A percentile compares a stretch with the other conserved stretches of the same genome.
phyloP scores from a whole-genome alignment of 2,329 filamentous ascomycete species.

The Knufia petricola region DNA sequence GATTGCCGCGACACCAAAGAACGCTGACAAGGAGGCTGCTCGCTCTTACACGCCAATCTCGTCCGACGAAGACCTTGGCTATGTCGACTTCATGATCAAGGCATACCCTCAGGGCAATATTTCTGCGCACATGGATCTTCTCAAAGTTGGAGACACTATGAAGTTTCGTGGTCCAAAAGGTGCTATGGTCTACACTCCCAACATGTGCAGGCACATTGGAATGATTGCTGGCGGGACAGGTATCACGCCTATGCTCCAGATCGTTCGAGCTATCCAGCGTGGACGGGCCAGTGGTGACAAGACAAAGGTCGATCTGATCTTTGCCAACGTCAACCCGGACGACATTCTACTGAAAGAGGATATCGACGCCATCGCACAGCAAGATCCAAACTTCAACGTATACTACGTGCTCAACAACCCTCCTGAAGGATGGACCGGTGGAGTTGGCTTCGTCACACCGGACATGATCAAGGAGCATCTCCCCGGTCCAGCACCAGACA shows the following conservation, averaged over 20 bases:
- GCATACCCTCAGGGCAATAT: constrained; percentile 97
- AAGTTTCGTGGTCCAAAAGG: constrained; percentile 91
- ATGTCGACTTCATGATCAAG: constrained; percentile 96
- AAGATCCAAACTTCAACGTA: constrained; percentile 74
- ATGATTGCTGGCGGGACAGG: constrained; percentile 98
- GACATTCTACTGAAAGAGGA: constrained; percentile 93
- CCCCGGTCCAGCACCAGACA: constrained; percentile 70
- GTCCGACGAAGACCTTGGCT: constrained; percentile 77
- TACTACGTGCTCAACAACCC: constrained; percentile 97
- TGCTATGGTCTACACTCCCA: constrained; percentile 92
- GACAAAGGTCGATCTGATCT: constrained; percentile 89
- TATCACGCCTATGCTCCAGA: constrained; percentile 97
- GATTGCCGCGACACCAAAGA: constrained; percentile 72
- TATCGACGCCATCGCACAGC: constrained; percentile 64
- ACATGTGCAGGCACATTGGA: constrained; percentile 91
- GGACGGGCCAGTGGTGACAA: constrained; percentile 68
- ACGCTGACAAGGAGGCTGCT: constrained; percentile 70
- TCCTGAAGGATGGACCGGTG: constrained; percentile 81
- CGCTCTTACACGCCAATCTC: constrained; percentile 90
- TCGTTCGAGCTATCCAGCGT: constrained; percentile 80
- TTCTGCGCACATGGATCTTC: constrained; percentile 77
- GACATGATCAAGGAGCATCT: constrained; percentile 80
- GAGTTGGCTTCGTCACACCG: constrained; percentile 85
- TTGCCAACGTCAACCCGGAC: constrained; percentile 87
- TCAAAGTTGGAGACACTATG: constrained; percentile 77